These are phyloP conservation scores for Aspergillus persii DNA, from an alignment of 2,329 filamentous ascomycete genomes.

Conservation along the genomic window DNA sequence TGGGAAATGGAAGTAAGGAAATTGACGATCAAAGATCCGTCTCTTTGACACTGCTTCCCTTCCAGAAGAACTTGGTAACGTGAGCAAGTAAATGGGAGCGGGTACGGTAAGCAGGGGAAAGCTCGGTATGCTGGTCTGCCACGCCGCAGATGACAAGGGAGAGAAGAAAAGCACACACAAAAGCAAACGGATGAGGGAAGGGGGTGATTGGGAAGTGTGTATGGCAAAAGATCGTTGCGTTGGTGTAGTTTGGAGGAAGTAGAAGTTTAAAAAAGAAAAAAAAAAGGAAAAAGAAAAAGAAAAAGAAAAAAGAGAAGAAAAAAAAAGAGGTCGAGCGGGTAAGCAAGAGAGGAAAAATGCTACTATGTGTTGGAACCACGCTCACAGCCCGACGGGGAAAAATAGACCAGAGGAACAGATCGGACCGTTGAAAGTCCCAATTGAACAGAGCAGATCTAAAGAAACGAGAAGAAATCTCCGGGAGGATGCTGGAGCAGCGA, in stretches of 20 bases:
- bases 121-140: not conserved
- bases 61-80: not conserved
- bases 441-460: not conserved
- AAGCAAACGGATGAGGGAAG: not conserved
- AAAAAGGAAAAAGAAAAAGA: not conserved
- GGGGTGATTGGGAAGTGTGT: not conserved
- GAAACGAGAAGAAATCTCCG: not conserved
- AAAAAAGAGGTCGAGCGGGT: constrained; percentile 12
- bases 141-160: not conserved
- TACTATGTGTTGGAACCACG: not conserved
- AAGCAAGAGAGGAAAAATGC: constrained; percentile 13
- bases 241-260: not conserved
- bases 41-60: not conserved
- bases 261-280: not conserved
- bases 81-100: not conserved
- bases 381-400: not conserved
- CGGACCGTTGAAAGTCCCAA: not conserved
- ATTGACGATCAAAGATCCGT: not conserved
- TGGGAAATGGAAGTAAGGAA: not conserved
- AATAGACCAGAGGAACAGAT: not conserved
- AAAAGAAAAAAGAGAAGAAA: not conserved
- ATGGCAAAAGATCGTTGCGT: not conserved
- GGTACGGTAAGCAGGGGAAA: not conserved
- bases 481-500: not conserved
- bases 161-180: not conserved